Base-by-base conservation (phyloP, 2,329 filamentous ascomycete species). In the Penicillium hordei region DNA sequence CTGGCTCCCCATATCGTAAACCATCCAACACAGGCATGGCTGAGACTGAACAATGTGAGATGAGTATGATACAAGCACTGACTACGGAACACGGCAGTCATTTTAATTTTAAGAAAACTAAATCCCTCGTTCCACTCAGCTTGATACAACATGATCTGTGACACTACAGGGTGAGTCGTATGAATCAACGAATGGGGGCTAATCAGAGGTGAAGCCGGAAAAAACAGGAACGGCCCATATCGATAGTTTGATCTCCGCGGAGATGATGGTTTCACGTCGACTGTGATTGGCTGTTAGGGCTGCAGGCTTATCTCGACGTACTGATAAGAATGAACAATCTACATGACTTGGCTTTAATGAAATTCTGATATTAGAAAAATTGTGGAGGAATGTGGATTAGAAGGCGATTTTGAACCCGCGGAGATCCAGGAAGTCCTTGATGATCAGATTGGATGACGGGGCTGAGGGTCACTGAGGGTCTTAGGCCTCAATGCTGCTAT, bases 21-120 rank as follows among this genome's bases (percentile, higher is more conserved):
- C 67, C 65, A 50, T 72, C 70, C 17, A 74, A 57, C 40, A 72
- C 62, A 25, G 69, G 68, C 72, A 73, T 74, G 49, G 19, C 49
- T 48, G 44, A 17, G 34, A 44, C 5, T 29, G 31, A 34, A 17
- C n/a, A 51, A 34, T 40, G 52, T 52, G 19, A 23, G 31, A 45
- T 25, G 49, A 44, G 36, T 44, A 29, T 31, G 29, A 6, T n/a
- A 55, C 44, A 52, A 19, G 25, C 29, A 39, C 21, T 25, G 49
- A 23, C 36, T 57, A 59, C 46, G n/a, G 29, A 56, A 36, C 49
- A 43, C 36, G 58, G 58, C 51, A 13, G 21, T 19, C 23, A 48
- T 34, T 40, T n/a, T 44, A 46, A 31, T 65, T 65, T 60, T 59
- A 60, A 57, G 33, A 27, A 38, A 50, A 42, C 2, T n/a, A 25